Base-by-base conservation (phyloP, 768 basidiomycete genomes). In the Pilatotrama ljubarskyi region DNA sequence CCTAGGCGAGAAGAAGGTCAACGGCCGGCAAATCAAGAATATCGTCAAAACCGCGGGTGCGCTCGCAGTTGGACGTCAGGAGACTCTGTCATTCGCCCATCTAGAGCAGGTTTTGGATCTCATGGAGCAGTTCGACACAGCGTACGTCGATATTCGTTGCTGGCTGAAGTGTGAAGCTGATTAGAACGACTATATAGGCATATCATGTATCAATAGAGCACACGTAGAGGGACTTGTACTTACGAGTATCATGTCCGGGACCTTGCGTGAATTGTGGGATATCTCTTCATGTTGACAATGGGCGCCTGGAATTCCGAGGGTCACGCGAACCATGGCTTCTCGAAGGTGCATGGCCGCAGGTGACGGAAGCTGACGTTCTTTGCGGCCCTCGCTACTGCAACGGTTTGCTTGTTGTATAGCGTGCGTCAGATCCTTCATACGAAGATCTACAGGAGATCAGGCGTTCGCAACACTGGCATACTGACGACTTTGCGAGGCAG, bases 21-120 rank as follows among this genome's bases (percentile, higher is more conserved):
- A 87, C 66, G 86, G 86, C 10, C 67, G 85, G 42, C 84, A 86
- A 73, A 87, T 87, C 68, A 89, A 86, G 80, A 88, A 89, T 62
- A 84, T 83, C 6, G 83, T 82, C 22, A 76, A 83, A 61, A 88
- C 85, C 2, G 86, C 86, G n/a, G 79, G 81, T 55, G 82, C 83
- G 51, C 74, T 87, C 29, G 85, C 86, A 15, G 59, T 75, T 5
- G 83, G 79, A 0, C 70, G 80, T 18, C 75, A 77, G 36, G 78
- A 83, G 71, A 70, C 68, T 43, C 72, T 87, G 13, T 70, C 68
- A n/a, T 82, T 76, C 64, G 69, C 67, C 36, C 85, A 87, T 72
- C 76, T 87, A 51, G 64, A 77, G 63, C 79, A 83, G 67, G 85
- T 85, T 5, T 70, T 86, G 62, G 81, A 85, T 69, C 80, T 84